These are phyloP conservation scores for Trichosporon sp. DNA, from an alignment of 1,284 basidiomycete genomes.

Conservation along the genomic window DNA sequence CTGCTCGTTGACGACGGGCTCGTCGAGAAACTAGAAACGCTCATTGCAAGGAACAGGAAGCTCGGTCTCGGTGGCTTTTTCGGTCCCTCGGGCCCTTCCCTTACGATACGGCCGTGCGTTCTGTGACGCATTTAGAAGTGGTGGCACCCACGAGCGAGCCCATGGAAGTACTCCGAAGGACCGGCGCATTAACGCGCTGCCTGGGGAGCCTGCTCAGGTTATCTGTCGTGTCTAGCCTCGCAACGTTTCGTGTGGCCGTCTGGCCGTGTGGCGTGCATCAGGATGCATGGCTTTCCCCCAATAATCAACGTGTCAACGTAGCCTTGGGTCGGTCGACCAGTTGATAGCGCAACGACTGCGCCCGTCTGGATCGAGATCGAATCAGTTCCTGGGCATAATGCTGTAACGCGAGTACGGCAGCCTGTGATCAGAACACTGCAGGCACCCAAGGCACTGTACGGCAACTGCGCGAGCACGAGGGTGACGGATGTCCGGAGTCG, in stretches of 20 bases:
- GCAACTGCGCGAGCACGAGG: neutral
- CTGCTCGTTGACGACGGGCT: neutral
- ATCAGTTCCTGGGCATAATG: neutral
- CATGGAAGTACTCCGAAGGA: neutral
- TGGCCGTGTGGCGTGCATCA: no score
- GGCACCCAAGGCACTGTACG: neutral
- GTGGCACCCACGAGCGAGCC: neutral
- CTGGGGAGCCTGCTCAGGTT: no score
- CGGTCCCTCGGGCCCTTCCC: no score
- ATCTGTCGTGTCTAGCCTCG: no score
- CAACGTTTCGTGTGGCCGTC: no score
- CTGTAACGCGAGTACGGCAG: slow-evolving; percentile 4
- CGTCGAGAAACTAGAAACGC: no score
- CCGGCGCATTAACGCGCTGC: no score
- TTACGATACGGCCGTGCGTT: neutral
- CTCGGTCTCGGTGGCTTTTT: neutral
- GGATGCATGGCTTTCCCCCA: no score
- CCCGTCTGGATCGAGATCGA: neutral
- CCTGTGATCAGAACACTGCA: neutral
- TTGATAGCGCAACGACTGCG: neutral
- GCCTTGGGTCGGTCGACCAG: neutral
- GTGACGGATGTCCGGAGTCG: slow-evolving; percentile 13
- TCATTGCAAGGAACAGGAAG: no score
- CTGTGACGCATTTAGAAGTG: neutral
- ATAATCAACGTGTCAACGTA: no score